phyloP scores from a whole-genome alignment of 352 stramenopile species.

The Blastocystis sp. region DNA sequence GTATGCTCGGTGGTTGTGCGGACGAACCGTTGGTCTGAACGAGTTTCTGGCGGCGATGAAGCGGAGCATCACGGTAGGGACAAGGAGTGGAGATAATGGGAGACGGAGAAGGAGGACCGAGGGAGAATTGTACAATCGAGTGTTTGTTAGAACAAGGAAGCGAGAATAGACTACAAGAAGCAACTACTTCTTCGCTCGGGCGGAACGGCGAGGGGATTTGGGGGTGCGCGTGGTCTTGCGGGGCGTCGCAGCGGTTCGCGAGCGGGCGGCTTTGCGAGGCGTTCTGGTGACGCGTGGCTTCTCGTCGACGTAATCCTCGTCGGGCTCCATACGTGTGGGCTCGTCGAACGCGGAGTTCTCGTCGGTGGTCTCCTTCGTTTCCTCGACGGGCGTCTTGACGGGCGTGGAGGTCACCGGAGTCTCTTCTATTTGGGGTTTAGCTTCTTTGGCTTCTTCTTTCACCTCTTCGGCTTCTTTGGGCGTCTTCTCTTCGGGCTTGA shows the following conservation, averaged over 20 bases:
- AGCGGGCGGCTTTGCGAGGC: background rate
- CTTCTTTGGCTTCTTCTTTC: background rate
- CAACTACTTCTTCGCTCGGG: constrained; percentile 10
- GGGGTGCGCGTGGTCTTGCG: constrained; percentile 16
- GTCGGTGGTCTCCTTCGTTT: background rate
- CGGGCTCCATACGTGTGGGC: background rate
- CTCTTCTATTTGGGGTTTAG: background rate
- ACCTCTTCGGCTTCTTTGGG: background rate
- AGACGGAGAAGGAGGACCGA: constrained; percentile 33
- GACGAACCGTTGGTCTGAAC: background rate
- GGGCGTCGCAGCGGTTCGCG: background rate
- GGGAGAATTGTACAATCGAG: background rate
- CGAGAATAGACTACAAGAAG: background rate
- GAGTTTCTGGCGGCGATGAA: constrained; percentile 32
- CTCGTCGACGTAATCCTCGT: background rate
- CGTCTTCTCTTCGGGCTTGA: background rate
- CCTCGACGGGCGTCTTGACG: background rate
- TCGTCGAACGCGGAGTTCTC: background rate
- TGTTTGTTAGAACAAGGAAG: constrained; percentile 11
- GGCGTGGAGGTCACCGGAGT: background rate
- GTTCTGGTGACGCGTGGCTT: background rate
- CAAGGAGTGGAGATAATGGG: background rate
- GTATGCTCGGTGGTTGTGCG: constrained; percentile 21
- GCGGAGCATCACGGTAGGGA: background rate
- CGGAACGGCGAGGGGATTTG: background rate